Conservation (phyloP, 768 basidiomycete species). For the Cyclocybe cylindracea region DNA sequence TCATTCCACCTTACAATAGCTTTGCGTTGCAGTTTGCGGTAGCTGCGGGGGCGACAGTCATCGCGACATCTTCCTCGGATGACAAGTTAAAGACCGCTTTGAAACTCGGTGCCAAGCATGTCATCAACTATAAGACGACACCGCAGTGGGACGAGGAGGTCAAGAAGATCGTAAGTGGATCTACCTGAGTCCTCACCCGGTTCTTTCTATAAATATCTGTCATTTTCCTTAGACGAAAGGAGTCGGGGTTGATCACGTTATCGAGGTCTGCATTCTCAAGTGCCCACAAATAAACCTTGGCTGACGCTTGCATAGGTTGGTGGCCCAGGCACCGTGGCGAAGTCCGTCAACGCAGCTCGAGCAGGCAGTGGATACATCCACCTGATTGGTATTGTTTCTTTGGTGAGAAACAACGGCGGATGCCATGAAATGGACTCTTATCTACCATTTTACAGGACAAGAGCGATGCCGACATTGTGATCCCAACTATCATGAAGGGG, state of each 20-base stretch:
- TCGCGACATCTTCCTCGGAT: slow-evolving; percentile 68
- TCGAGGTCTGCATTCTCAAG: slow-evolving; percentile 27
- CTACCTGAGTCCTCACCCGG: background rate
- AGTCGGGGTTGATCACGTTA: slow-evolving; percentile 37
- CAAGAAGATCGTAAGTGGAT: slow-evolving; percentile 37
- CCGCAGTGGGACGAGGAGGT: slow-evolving; percentile 62
- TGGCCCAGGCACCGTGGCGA: slow-evolving; percentile 49
- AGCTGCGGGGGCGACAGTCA: slow-evolving; percentile 62
- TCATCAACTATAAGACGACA: slow-evolving; percentile 63
- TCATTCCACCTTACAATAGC: slow-evolving; percentile 21
- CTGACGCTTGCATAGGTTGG: slow-evolving; percentile 43
- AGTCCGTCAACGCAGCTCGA: slow-evolving; percentile 39
- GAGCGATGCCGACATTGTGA: slow-evolving; percentile 28
- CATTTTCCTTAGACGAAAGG: slow-evolving; percentile 33
- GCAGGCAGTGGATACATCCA: slow-evolving; percentile 43
- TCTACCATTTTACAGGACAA: slow-evolving; percentile 14
- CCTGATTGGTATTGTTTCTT: background rate
- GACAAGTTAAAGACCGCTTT: slow-evolving; percentile 55
- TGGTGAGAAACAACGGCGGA: background rate
- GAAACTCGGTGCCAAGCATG: slow-evolving; percentile 52
- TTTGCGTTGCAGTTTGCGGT: slow-evolving; percentile 64
- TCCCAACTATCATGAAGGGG: slow-evolving; percentile 36
- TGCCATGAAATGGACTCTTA: background rate
- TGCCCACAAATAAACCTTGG: background rate
- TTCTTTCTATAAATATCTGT: background rate